Percentiles rank a stretch among this genome's conserved stretches.
These are phyloP conservation scores for Boletus smithii DNA, from an alignment of 1,284 basidiomycete species.

Conservation along the genomic window DNA sequence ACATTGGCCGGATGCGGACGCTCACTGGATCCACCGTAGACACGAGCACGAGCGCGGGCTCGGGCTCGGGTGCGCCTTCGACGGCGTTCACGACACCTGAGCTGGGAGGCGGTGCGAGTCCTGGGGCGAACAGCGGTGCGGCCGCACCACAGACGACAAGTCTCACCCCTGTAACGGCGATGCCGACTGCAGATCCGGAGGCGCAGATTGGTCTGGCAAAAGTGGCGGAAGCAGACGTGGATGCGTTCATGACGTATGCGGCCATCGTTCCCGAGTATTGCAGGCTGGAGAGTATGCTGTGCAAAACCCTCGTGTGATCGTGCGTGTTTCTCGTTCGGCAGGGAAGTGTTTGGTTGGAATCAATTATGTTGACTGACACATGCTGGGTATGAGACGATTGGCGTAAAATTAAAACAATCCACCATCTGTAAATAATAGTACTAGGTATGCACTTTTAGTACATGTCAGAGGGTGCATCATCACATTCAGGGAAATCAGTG, in stretches of 20 bases:
- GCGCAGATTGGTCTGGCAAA: constrained; percentile 71
- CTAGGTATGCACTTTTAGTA: too few species aligned
- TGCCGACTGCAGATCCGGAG: constrained; percentile 67
- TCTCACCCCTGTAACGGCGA: constrained; percentile 63
- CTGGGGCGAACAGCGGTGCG: constrained; percentile 23
- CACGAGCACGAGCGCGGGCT: constrained; percentile 38
- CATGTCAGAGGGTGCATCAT: too few species aligned
- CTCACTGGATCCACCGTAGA: constrained; percentile 51
- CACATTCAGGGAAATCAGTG: too few species aligned
- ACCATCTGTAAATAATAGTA: too few species aligned
- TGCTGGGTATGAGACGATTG: too few species aligned
- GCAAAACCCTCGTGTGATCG: constrained; percentile 55
- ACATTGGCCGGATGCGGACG: constrained; percentile 39
- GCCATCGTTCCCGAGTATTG: constrained; percentile 80
- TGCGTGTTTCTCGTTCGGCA: not conserved
- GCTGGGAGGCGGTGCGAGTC: constrained; percentile 35
- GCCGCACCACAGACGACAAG: constrained; percentile 43
- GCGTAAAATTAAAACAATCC: too few species aligned
- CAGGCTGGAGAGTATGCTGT: constrained; percentile 69
- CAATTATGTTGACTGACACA: too few species aligned
- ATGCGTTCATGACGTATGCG: constrained; percentile 80
- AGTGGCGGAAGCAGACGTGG: constrained; percentile 76
- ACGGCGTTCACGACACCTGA: constrained; percentile 68
- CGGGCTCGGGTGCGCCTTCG: constrained; percentile 37
- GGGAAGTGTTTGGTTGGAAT: not conserved